Conservation (phyloP, 805 yeast species). For the Candida multigemmis region DNA sequence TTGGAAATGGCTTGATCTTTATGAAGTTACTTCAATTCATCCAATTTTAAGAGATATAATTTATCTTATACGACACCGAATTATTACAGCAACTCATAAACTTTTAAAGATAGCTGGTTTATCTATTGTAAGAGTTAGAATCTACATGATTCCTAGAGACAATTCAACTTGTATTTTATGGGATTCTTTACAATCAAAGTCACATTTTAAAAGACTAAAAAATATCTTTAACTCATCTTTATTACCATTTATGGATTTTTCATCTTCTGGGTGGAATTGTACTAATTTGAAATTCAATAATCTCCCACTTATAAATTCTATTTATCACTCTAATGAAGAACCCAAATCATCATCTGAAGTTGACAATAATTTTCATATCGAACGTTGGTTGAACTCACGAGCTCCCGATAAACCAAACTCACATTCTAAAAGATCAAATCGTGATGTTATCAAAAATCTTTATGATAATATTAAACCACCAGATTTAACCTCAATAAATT, state of each 20-base stretch:
- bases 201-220: slow-evolving; percentile 16
- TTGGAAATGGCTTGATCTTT: slow-evolving; percentile 53
- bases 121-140: slow-evolving; percentile 23
- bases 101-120: slow-evolving; percentile 6
- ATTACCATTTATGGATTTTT: slow-evolving; percentile 35
- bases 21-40: slow-evolving; percentile 9
- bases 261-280: slow-evolving; percentile 5
- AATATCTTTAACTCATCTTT: slow-evolving; percentile 19
- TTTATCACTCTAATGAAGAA: neutral
- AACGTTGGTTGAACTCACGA: slow-evolving; percentile 19
- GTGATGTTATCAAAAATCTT: slow-evolving; percentile 13
- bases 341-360: neutral
- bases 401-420: slow-evolving; percentile 1
- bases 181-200: slow-evolving; percentile 24
- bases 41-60: slow-evolving; percentile 26
- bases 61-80: slow-evolving; percentile 33
- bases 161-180: slow-evolving; percentile 18
- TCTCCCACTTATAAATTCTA: neutral
- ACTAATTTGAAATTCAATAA: neutral
- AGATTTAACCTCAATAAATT: slow-evolving; percentile 5
- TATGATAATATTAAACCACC: slow-evolving; percentile 28
- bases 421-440: slow-evolving; percentile 1
- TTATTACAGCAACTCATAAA: slow-evolving; percentile 36
- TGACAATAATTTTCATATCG: slow-evolving; percentile 13
- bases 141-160: slow-evolving; percentile 43